Percentiles rank a stretch among this genome's conserved stretches.
phyloP scores from a whole-genome alignment of 2,329 filamentous ascomycete genomes.

The Macrophomina phaseolina region DNA sequence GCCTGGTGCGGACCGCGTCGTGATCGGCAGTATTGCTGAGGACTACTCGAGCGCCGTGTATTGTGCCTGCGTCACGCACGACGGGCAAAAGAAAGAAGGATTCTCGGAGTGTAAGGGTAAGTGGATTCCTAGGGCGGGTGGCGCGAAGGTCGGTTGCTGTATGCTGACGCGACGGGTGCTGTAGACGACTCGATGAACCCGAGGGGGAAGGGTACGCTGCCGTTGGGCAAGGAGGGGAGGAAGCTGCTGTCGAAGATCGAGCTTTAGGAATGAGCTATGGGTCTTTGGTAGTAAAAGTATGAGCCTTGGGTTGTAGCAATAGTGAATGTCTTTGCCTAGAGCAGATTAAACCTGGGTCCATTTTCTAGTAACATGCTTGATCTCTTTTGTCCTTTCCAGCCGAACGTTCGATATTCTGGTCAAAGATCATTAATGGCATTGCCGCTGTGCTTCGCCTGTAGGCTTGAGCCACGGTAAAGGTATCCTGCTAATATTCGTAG shows the following conservation, averaged over 20 bases:
- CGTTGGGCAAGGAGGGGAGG: not conserved
- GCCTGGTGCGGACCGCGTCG: slow-evolving; percentile 41
- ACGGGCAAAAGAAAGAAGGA: not conserved
- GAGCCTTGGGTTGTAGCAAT: no score
- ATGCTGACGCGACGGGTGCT: not conserved
- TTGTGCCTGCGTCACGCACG: slow-evolving; percentile 31
- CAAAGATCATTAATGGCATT: no score
- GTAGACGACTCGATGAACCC: slow-evolving; percentile 15
- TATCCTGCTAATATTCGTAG: no score
- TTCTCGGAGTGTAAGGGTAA: slow-evolving; percentile 8
- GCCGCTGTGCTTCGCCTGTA: no score
- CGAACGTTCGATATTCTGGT: no score
- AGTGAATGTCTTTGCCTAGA: no score
- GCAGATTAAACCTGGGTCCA: no score
- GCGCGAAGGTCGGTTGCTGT: not conserved
- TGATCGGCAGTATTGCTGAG: slow-evolving; percentile 38
- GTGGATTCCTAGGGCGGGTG: not conserved
- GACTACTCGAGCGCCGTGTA: slow-evolving; percentile 38
- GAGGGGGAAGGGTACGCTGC: slow-evolving; percentile 12
- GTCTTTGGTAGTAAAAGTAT: no score
- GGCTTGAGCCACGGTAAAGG: no score
- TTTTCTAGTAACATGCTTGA: no score
- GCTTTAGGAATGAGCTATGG: not conserved
- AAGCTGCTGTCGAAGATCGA: slow-evolving; percentile 1
- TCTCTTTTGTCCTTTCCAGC: no score